Conservation (phyloP, 2,329 filamentous ascomycete species). For the Westerdykella aurantiaca region DNA sequence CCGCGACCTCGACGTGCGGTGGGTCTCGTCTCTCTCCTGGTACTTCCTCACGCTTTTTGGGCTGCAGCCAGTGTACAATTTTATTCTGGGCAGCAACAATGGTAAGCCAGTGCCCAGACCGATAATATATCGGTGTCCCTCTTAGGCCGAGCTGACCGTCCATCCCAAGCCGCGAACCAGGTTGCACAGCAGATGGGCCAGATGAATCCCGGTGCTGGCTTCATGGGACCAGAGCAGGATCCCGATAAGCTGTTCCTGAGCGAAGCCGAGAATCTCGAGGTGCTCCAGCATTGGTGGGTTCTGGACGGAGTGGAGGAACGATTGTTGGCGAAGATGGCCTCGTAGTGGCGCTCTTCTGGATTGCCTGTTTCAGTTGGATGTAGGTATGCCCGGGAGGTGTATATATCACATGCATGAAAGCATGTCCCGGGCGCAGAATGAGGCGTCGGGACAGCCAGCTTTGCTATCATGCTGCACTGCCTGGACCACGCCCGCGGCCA, state of each 20-base stretch:
- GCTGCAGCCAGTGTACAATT: conserved; percentile 93
- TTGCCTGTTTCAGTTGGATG: neutral
- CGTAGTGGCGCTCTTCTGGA: conserved; percentile 8
- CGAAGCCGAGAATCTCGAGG: conserved; percentile 92
- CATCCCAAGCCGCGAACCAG: conserved; percentile 71
- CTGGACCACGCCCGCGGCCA: conserved; percentile 17
- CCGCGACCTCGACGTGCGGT: conserved; percentile 90
- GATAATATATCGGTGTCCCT: neutral
- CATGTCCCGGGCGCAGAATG: neutral
- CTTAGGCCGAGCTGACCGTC: conserved; percentile 22
- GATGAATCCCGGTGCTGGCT: conserved; percentile 67
- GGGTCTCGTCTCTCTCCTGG: conserved; percentile 98
- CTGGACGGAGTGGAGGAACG: conserved; percentile 83
- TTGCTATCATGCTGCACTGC: conserved; percentile 13
- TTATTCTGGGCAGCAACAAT: conserved; percentile 92
- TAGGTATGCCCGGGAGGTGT: neutral
- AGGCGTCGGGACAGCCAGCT: neutral
- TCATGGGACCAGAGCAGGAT: conserved; percentile 89
- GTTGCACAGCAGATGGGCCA: conserved; percentile 78
- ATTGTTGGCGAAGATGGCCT: conserved; percentile 52
- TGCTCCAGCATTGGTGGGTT: conserved; percentile 89
- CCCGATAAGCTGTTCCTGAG: conserved; percentile 90
- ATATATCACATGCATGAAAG: neutral
- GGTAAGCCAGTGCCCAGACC: conserved; percentile 51
- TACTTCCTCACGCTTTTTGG: conserved; percentile 98